These are phyloP conservation scores for Pyrus hybrid DNA, from an alignment of 331 rosid genomes.

Conservation along the genomic window DNA sequence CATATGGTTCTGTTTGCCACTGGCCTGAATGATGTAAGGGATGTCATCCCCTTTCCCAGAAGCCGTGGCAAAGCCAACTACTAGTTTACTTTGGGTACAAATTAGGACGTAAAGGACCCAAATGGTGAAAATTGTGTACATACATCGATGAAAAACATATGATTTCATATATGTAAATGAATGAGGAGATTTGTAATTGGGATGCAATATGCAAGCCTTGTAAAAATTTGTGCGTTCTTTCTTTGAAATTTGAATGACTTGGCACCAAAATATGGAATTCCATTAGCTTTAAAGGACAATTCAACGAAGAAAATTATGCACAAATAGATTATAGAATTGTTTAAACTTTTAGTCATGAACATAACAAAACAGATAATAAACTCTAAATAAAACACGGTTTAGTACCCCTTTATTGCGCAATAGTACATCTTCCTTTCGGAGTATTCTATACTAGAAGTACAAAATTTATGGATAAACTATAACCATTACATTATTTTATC, in stretches of 20 bases:
- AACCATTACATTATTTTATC: conserved; percentile 11
- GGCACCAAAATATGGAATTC: background rate
- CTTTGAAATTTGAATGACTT: background rate
- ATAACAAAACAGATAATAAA: background rate
- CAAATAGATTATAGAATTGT: too few species aligned
- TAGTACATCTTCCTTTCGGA: background rate
- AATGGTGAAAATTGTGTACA: background rate
- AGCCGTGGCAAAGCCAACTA: conserved; percentile 42
- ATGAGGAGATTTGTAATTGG: background rate
- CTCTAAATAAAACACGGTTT: background rate
- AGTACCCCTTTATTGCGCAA: background rate
- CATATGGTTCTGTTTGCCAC: conserved; percentile 58
- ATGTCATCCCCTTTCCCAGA: conserved; percentile 86
- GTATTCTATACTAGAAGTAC: background rate
- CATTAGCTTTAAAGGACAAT: background rate
- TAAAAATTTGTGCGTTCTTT: background rate
- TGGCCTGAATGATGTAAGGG: conserved; percentile 72
- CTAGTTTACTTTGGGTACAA: conserved; percentile 18
- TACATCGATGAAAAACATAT: background rate
- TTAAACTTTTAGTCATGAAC: background rate
- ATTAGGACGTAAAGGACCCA: background rate
- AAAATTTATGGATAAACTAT: conserved; percentile 20
- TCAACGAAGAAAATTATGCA: too few species aligned
- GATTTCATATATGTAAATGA: background rate
- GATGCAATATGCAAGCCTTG: background rate